Conservation (phyloP, 805 yeast genomes). For the Teunomyces stri region DNA sequence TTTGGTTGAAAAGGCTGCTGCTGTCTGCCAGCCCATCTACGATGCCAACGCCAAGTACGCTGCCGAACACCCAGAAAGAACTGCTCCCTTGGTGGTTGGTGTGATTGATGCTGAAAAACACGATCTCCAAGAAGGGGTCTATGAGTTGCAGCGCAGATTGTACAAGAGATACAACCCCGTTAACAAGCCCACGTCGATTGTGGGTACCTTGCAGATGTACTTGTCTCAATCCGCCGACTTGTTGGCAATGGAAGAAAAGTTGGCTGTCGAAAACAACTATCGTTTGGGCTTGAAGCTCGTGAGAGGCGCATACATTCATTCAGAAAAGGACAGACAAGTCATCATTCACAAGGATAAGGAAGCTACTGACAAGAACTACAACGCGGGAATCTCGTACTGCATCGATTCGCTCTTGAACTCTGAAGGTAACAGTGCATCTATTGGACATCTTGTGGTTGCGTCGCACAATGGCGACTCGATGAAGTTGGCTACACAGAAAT, state of each 20-base stretch:
- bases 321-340: constrained; percentile 66
- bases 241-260: constrained; percentile 57
- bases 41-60: constrained; percentile 51
- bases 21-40: constrained; percentile 56
- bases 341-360: constrained; percentile 74
- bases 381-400: constrained; percentile 62
- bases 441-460: constrained; percentile 85
- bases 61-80: constrained; percentile 57
- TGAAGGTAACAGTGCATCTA: constrained; percentile 44
- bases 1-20: constrained; percentile 64
- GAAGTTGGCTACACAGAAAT: constrained; percentile 60
- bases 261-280: constrained; percentile 62
- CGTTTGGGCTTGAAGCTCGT: constrained; percentile 85
- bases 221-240: constrained; percentile 66
- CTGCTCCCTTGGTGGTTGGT: constrained; percentile 68
- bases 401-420: constrained; percentile 55
- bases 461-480: constrained; percentile 86
- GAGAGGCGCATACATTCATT: constrained; percentile 93
- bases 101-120: constrained; percentile 91
- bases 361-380: constrained; percentile 77
- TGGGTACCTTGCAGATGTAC: constrained; percentile 94
- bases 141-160: constrained; percentile 80
- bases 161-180: constrained; percentile 68
- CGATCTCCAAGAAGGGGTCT: constrained; percentile 87
- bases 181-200: constrained; percentile 60